Evolutionary conservation across 805 yeast genomes (phyloP), one percentile per base, ranked within the genome.

Genomic region (Myxozyma geophila): DNA sequence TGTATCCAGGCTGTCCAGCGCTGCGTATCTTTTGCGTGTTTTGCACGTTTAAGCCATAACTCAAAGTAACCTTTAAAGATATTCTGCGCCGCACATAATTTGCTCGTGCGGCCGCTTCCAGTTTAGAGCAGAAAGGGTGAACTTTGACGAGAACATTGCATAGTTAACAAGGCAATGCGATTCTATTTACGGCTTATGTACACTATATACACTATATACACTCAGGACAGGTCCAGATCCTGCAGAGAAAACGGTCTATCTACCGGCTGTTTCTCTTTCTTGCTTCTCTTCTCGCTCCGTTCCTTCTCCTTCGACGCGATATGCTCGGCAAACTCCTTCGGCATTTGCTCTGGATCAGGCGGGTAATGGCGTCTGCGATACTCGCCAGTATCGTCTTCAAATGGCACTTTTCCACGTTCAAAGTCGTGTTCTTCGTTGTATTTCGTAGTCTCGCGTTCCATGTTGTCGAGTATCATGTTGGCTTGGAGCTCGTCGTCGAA

Each of bases 41-140:
- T 33, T 9, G 6, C 23, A 5, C 41, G 2, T n/a, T 17, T 17
- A 35, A 17, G 4, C 55, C 41, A 28, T 9, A 35, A 23, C 19
- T 28, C 7, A 7, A 15, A 28, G 12, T 7, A 23, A 49, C 1
- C 13, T 21, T 17, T 7, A 33, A 6, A 49, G 39, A 49, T 41
- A 50, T 21, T 55, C 52, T 17, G 52, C 36, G 55, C 59, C 59
- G 65, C 65, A 58, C 46, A 40, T 51, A 57, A 62, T 58, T 62
- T 62, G 65, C 65, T 62, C 65, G 62, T 62, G 13, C 41, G 58
- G 39, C 33, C 19, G 54, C 54, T 12, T 35, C 37, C 39, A 13
- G 2, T 13, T 40, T 40, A n/a, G 43, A 28, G 28, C 28, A 28
- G 28, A 28, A 28, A 2, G n/a, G n/a, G 28, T 28, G 28, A 28